Conservation (phyloP, 768 basidiomycete genomes). For the Lanmaoa pseudosensibilis region DNA sequence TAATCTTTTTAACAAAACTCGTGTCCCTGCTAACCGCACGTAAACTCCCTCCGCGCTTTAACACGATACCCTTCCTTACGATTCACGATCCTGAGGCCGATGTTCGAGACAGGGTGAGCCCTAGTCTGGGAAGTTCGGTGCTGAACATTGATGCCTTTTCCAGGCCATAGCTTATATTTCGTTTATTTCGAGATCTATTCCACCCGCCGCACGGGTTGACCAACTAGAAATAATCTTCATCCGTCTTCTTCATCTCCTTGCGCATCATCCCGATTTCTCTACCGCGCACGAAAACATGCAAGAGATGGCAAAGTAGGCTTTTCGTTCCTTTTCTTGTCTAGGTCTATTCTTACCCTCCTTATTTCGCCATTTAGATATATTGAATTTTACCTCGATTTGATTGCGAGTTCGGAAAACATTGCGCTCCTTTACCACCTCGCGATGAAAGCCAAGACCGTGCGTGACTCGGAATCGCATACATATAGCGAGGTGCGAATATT, state of each 20-base stretch:
- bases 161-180: constrained; percentile 60
- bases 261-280: constrained; percentile 93
- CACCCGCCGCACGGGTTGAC: constrained; percentile 56
- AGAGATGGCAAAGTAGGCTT: constrained; percentile 76
- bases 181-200: constrained; percentile 47
- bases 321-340: not conserved
- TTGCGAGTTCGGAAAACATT: constrained; percentile 80
- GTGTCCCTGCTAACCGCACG: constrained; percentile 58
- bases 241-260: constrained; percentile 81
- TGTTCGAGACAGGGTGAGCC: constrained; percentile 61
- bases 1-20: constrained; percentile 74
- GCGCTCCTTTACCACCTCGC: constrained; percentile 83
- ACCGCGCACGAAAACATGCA: constrained; percentile 64
- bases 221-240: constrained; percentile 81
- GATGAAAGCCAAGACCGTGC: constrained; percentile 80
- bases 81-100: constrained; percentile 91
- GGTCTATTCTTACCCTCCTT: not conserved
- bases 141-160: constrained; percentile 5
- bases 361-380: constrained; percentile 61
- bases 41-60: constrained; percentile 70
- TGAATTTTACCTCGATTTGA: constrained; percentile 78
- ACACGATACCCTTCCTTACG: constrained; percentile 83
- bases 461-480: constrained; percentile 67
- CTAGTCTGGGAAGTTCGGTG: not conserved
- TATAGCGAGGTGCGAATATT: constrained; percentile 60